Percentiles rank a stretch among this genome's conserved stretches.
Conservation (phyloP, 106 monocot genomes). For the Acanthochlamys bracteata region DNA sequence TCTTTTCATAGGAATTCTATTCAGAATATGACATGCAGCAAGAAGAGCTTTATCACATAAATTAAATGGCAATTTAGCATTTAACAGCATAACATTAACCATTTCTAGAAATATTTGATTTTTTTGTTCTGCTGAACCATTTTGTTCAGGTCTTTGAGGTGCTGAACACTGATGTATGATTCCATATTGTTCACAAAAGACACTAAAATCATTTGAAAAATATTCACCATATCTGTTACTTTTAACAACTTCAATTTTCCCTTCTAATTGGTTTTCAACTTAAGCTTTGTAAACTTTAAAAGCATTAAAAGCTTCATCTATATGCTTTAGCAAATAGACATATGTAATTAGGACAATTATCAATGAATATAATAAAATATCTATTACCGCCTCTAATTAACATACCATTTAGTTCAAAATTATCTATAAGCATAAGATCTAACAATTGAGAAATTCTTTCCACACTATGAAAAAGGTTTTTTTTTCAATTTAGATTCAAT, state of each 20-base stretch:
- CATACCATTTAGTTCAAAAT: neutral
- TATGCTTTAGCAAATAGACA: conserved; percentile 4
- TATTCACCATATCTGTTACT: conserved; percentile 7
- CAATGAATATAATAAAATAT: conserved; percentile 10
- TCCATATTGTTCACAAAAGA: neutral
- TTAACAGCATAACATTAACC: neutral
- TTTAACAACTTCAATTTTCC: conserved; percentile 1
- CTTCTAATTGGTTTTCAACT: neutral
- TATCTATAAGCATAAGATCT: conserved; percentile 4
- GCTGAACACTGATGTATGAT: neutral
- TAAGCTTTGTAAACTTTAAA: neutral
- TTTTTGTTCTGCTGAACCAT: neutral
- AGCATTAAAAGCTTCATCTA: neutral
- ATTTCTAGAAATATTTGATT: neutral
- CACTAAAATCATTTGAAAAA: conserved; percentile 1
- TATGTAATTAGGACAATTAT: conserved; percentile 4
- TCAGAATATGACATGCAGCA: neutral
- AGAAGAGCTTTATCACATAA: neutral
- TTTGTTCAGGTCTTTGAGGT: neutral
- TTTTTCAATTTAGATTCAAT: conserved; percentile 5
- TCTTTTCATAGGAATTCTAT: conserved; percentile 3
- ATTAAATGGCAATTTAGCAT: neutral
- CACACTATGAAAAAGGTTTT: neutral
- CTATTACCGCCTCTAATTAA: neutral
- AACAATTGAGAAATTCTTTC: neutral